Evolutionary conservation across 345 rosid species (phyloP).

Genomic region (Eucalyptus marginata): DNA sequence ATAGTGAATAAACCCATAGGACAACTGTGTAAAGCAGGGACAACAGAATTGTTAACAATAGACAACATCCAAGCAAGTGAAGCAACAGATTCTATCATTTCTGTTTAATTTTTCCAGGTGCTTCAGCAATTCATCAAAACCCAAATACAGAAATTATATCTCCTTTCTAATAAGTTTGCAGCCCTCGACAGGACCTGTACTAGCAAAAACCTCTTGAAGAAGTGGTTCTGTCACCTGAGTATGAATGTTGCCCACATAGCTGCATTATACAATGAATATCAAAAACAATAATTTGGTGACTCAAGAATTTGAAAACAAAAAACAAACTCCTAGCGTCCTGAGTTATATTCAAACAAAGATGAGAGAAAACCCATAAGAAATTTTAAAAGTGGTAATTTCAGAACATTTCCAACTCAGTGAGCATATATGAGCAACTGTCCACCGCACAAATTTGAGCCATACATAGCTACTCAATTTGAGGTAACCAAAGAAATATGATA

Average conservation of each 20-base stretch:
- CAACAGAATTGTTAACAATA: background rate
- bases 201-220: constrained; percentile 91
- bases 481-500: background rate
- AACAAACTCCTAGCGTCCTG: background rate
- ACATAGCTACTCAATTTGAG: background rate
- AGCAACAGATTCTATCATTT: background rate
- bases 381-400: background rate
- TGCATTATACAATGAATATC: constrained; percentile 4
- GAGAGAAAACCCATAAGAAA: background rate
- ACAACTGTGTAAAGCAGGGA: constrained; percentile 40
- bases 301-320: background rate
- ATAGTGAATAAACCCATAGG: constrained; percentile 95
- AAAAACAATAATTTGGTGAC: background rate
- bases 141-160: background rate
- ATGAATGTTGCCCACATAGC: constrained; percentile 93
- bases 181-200: constrained; percentile 91
- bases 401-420: background rate
- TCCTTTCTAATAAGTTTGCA: constrained; percentile 94
- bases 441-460: background rate
- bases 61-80: background rate
- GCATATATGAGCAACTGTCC: background rate
- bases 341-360: background rate
- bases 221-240: constrained; percentile 89
- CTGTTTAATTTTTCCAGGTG: background rate
- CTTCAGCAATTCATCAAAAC: background rate